Conservation (phyloP, 441 rosid species). For the Eugenia klotzschiana region DNA sequence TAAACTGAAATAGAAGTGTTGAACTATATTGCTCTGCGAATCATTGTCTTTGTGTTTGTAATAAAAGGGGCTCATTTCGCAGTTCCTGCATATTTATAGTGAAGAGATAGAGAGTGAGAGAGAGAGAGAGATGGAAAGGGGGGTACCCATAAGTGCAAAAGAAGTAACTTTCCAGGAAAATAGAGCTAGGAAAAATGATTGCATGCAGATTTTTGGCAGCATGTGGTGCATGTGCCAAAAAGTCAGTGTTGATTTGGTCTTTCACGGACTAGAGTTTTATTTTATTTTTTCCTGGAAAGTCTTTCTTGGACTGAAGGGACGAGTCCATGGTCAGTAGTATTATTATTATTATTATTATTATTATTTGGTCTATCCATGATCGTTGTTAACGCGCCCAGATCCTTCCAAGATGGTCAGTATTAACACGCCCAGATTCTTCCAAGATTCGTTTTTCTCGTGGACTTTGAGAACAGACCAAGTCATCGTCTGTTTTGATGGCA, state of each 20-base stretch:
- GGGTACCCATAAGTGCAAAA: too few relatives aligned
- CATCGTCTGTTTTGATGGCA: neutral
- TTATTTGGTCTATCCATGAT: neutral
- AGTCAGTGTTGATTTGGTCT: neutral
- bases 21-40: neutral
- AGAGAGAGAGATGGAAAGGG: too few relatives aligned
- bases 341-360: too few relatives aligned
- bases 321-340: neutral
- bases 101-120: neutral
- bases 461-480: neutral
- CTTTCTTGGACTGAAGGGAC: neutral
- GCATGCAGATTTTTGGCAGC: neutral
- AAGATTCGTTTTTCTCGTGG: too few relatives aligned
- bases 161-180: neutral
- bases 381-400: accelerated
- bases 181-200: neutral
- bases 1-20: neutral
- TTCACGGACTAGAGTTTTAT: too few relatives aligned
- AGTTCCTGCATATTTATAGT: neutral
- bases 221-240: neutral
- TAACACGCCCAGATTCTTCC: accelerated
- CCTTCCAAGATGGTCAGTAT: neutral
- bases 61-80: neutral
- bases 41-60: neutral
- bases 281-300: neutral